Conservation (phyloP, 495 filamentous ascomycete species). For the Penicillium ochrochloron region DNA sequence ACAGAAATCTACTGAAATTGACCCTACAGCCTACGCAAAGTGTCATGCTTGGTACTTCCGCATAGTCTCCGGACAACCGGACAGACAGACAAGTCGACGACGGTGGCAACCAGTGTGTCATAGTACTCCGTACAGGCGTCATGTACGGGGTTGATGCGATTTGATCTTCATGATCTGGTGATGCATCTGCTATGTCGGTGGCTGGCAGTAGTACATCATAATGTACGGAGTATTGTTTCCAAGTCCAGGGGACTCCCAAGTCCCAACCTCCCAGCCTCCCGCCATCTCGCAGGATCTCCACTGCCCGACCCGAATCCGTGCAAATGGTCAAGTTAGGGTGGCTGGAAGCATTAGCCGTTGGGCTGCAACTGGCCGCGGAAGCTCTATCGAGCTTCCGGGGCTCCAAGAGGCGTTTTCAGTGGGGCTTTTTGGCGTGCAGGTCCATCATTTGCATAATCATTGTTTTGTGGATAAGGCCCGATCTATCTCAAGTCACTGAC, state of each 20-base stretch:
- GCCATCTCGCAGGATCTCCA: slow-evolving; percentile 17
- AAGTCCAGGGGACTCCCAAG: slow-evolving; percentile 1
- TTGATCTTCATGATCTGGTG: neutral
- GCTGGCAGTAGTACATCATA: neutral
- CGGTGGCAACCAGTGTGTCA: neutral
- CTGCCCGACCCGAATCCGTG: slow-evolving; percentile 20
- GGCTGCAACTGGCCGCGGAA: slow-evolving; percentile 30
- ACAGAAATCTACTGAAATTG: neutral
- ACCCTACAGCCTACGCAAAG: neutral
- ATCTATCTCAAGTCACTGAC: slow-evolving; percentile 13
- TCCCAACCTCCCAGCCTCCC: neutral
- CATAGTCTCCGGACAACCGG: no score
- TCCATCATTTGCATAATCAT: neutral
- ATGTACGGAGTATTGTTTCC: neutral
- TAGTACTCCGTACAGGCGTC: neutral
- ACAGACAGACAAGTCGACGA: neutral
- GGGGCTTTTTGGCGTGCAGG: slow-evolving; percentile 12
- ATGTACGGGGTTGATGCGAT: neutral
- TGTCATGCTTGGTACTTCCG: neutral
- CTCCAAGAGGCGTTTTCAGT: slow-evolving; percentile 9
- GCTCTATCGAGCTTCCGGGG: slow-evolving; percentile 20
- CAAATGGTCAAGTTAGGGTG: neutral
- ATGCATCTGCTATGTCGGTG: slow-evolving; percentile 1
- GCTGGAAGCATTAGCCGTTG: slow-evolving; percentile 24
- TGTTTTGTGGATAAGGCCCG: slow-evolving; percentile 9